phyloP scores from a whole-genome alignment of 2,329 filamentous ascomycete species.

The Rhynchosporium secalis region DNA sequence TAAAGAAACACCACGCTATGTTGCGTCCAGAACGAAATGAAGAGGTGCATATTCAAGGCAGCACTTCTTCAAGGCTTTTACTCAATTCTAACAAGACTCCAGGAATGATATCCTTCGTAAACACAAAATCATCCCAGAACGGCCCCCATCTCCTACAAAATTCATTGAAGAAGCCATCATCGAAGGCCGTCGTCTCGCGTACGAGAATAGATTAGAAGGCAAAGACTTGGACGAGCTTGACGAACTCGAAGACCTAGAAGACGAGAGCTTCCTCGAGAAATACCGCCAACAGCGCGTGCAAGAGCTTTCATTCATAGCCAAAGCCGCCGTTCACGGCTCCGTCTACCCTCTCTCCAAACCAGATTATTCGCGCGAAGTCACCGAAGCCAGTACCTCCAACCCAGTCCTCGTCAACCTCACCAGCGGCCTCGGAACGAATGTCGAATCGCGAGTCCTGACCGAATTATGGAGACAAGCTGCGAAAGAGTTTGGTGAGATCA shows the following conservation, averaged over 20 bases:
- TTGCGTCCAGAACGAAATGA: too few species aligned
- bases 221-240: slow-evolving; percentile 94
- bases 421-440: slow-evolving; percentile 74
- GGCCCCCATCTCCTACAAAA: slow-evolving; percentile 90
- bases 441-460: slow-evolving; percentile 79
- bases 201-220: slow-evolving; percentile 90
- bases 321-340: slow-evolving; percentile 79
- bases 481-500: slow-evolving; percentile 84
- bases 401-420: slow-evolving; percentile 78
- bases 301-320: slow-evolving; percentile 73
- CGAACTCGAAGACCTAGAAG: slow-evolving; percentile 92
- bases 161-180: slow-evolving; percentile 93
- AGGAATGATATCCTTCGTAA: slow-evolving; percentile 99
- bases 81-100: slow-evolving; percentile 17
- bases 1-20: too few species aligned
- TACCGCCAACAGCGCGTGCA: slow-evolving; percentile 87
- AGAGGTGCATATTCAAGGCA: too few species aligned
- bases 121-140: slow-evolving; percentile 96
- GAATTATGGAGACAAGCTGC: slow-evolving; percentile 87
- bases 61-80: background rate
- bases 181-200: slow-evolving; percentile 78
- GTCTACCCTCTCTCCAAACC: slow-evolving; percentile 95
- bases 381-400: slow-evolving; percentile 76
- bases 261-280: slow-evolving; percentile 84
- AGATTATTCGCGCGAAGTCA: slow-evolving; percentile 88